These are phyloP conservation scores for Backusella tarrabulga DNA, from an alignment of 192 early-diverging fungal species.

Conservation along the genomic window DNA sequence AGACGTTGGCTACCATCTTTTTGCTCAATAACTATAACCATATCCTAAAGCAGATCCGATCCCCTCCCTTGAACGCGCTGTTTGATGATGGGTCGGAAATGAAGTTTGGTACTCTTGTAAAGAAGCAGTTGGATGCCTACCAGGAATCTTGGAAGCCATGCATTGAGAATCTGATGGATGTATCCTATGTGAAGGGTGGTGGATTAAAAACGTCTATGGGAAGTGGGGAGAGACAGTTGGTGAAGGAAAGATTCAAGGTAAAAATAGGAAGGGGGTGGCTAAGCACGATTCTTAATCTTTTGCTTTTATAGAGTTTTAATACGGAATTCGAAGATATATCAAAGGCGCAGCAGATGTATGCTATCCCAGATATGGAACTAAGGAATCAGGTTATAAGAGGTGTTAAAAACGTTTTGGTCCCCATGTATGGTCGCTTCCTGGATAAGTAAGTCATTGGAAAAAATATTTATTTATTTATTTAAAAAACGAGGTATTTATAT, in stretches of 20 bases:
- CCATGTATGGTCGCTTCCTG: conserved; percentile 75
- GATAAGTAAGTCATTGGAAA: conserved; percentile 54
- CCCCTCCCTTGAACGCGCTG: conserved; percentile 44
- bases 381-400: conserved; percentile 67
- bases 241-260: conserved; percentile 88
- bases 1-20: conserved; percentile 68
- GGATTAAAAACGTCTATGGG: conserved; percentile 57
- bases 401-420: conserved; percentile 67
- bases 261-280: neutral
- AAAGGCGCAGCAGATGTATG: conserved; percentile 66
- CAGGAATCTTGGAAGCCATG: conserved; percentile 74
- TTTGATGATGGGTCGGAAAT: conserved; percentile 45
- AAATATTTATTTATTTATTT: neutral
- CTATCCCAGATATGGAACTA: conserved; percentile 79
- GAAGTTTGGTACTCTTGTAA: conserved; percentile 55
- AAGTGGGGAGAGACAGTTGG: conserved; percentile 61
- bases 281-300: too few species aligned
- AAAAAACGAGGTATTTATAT: conserved; percentile 5
- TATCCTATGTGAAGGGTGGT: conserved; percentile 63
- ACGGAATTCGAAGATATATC: conserved; percentile 76
- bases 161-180: conserved; percentile 74
- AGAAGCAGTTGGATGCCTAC: conserved; percentile 49
- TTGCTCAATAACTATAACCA: conserved; percentile 84
- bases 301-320: conserved; percentile 67
- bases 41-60: conserved; percentile 63